Evolutionary conservation across 23 red algal genomes (phyloP).

Genomic region (Chondrus crispus): DNA sequence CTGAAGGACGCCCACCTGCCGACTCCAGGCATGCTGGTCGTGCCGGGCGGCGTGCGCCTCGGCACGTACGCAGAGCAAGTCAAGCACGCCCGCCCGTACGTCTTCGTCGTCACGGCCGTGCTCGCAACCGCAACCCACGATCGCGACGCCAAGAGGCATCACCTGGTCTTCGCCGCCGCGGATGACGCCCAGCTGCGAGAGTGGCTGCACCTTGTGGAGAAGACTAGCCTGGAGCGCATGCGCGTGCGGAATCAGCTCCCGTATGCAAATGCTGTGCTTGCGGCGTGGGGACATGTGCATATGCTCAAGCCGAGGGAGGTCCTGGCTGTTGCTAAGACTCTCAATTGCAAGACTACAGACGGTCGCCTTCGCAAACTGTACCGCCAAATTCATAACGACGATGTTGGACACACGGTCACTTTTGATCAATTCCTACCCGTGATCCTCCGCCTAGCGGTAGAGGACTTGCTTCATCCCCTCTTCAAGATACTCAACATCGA

Average conservation of each 20-base stretch:
- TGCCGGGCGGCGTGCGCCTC: constrained; percentile 4
- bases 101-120: constrained; percentile 20
- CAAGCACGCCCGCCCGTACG: background rate
- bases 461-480: background rate
- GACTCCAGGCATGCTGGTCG: background rate
- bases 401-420: background rate
- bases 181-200: background rate
- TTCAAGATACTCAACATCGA: background rate
- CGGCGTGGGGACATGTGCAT: constrained; percentile 19
- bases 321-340: background rate
- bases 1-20: background rate
- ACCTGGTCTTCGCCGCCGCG: background rate
- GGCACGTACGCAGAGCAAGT: constrained; percentile 15
- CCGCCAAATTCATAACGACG: background rate
- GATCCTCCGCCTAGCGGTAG: background rate
- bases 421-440: constrained; percentile 1
- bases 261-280: too few relatives aligned
- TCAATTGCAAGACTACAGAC: background rate
- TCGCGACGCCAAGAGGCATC: background rate
- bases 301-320: background rate
- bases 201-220: too few relatives aligned
- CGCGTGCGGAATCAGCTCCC: too few relatives aligned
- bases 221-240: too few relatives aligned
- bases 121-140: background rate
- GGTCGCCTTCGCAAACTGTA: background rate